Evolutionary conservation across 495 filamentous ascomycete species (phyloP).

Genomic region (Penicillium cinerascens): DNA sequence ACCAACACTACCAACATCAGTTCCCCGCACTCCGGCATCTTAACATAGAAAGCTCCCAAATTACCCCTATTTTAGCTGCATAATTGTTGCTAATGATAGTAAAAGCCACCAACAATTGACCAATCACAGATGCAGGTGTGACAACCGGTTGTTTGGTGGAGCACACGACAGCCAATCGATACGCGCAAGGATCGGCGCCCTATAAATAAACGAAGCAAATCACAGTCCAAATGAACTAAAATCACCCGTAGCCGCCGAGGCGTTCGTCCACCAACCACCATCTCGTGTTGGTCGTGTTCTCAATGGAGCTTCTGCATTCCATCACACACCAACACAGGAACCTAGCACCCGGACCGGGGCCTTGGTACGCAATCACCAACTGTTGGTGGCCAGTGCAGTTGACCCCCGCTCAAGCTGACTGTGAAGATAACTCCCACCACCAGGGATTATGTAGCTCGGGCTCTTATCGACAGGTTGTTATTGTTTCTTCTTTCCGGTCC

Average conservation of each 20-base stretch:
- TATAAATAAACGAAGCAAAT: not conserved
- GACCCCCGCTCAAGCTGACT: slow-evolving; percentile 3
- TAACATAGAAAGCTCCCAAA: slow-evolving; percentile 12
- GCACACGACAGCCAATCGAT: not conserved
- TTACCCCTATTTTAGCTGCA: slow-evolving; percentile 14
- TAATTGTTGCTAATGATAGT: slow-evolving; percentile 27
- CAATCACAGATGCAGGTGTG: slow-evolving; percentile 7
- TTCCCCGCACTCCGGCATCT: slow-evolving; percentile 20
- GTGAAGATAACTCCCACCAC: slow-evolving; percentile 8
- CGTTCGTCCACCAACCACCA: slow-evolving; percentile 21
- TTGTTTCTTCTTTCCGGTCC: not conserved
- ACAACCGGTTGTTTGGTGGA: not conserved
- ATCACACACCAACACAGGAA: slow-evolving; percentile 13
- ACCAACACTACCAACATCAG: slow-evolving; percentile 9
- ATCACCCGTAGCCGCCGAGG: slow-evolving; percentile 33
- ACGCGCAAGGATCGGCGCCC: not conserved
- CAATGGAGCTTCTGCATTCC: slow-evolving; percentile 20
- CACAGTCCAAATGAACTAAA: not conserved
- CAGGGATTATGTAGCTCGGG: slow-evolving; percentile 5
- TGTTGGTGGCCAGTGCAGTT: not conserved
- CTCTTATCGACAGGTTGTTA: slow-evolving; percentile 11
- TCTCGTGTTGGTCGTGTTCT: not conserved
- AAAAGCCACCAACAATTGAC: slow-evolving; percentile 1
- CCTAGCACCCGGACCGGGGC: slow-evolving; percentile 7
- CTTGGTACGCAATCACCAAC: not conserved